These are phyloP conservation scores for Davidsoniella virescens DNA, from an alignment of 2,329 filamentous ascomycete genomes.

Conservation along the genomic window DNA sequence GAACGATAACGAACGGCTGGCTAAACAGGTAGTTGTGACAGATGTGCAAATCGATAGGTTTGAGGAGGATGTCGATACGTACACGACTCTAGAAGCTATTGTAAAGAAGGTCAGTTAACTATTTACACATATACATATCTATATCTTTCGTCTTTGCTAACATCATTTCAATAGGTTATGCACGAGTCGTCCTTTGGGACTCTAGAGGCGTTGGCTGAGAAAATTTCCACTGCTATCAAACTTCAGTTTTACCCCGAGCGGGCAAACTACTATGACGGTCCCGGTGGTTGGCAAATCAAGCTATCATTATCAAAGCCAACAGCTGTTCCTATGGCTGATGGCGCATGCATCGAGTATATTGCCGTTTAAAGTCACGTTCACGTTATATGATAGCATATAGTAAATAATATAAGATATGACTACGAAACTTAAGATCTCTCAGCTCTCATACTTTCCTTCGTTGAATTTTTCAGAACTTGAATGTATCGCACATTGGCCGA, in stretches of 20 bases:
- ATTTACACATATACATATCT: background rate
- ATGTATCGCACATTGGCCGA: slow-evolving; percentile 42
- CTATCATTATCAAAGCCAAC: slow-evolving; percentile 56
- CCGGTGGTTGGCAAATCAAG: slow-evolving; percentile 33
- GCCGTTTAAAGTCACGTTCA: background rate
- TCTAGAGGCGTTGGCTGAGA: slow-evolving; percentile 41
- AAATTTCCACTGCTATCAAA: slow-evolving; percentile 31
- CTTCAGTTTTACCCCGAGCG: slow-evolving; percentile 21
- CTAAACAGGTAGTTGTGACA: slow-evolving; percentile 49
- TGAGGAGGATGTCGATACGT: slow-evolving; percentile 30
- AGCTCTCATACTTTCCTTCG: background rate
- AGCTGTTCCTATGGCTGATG: slow-evolving; percentile 56
- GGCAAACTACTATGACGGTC: slow-evolving; percentile 9
- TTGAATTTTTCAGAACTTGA: background rate
- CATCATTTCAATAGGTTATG: slow-evolving; percentile 27
- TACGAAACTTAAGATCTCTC: too few relatives aligned
- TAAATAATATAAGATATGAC: too few relatives aligned
- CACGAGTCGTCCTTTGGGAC: slow-evolving; percentile 43
- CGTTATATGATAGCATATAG: too few relatives aligned
- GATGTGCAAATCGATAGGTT: slow-evolving; percentile 45
- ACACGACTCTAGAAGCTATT: slow-evolving; percentile 39
- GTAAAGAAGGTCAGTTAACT: slow-evolving; percentile 32
- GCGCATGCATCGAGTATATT: slow-evolving; percentile 43
- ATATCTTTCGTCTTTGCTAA: background rate
- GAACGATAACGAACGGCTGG: slow-evolving; percentile 51